Percentiles rank a stretch among this genome's conserved stretches.
Evolutionary conservation across 192 early-diverging fungal species (phyloP).

Genomic region (Backusella mclennaniae): DNA sequence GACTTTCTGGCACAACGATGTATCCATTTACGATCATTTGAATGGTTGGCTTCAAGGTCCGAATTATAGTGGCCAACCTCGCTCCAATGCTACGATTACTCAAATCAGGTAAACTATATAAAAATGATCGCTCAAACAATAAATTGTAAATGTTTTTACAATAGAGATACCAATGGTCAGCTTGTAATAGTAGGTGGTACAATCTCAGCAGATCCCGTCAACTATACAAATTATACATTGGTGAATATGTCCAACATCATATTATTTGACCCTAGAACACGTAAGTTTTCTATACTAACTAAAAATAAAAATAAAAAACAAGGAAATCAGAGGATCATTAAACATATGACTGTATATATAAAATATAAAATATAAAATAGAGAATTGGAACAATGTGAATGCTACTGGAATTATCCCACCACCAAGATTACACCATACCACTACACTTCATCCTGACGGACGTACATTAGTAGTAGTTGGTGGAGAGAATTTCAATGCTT

Average conservation of each 20-base stretch:
- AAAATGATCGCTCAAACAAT: neutral
- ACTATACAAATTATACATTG: conserved; percentile 6
- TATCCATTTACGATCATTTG: neutral
- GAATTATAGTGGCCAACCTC: neutral
- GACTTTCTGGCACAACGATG: neutral
- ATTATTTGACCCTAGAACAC: conserved; percentile 2
- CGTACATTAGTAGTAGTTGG: neutral
- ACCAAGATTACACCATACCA: conserved; percentile 12
- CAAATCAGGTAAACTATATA: neutral
- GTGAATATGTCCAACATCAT: conserved; percentile 16
- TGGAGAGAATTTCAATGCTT: neutral
- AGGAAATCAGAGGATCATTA: neutral
- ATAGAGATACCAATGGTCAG: conserved; percentile 1
- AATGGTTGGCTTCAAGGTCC: conserved; percentile 3
- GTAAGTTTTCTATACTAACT: neutral
- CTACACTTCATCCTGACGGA: conserved; percentile 12
- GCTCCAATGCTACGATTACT: conserved; percentile 16
- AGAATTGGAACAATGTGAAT: neutral
- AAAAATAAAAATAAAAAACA: neutral
- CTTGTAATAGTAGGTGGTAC: conserved; percentile 12
- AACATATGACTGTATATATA: neutral
- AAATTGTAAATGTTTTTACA: neutral
- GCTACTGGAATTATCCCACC: neutral
- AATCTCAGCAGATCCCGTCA: neutral
- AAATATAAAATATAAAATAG: neutral